Evolutionary conservation across 371 early-diverging fungal species (phyloP).

Genomic region (Blakeslea trispora): DNA sequence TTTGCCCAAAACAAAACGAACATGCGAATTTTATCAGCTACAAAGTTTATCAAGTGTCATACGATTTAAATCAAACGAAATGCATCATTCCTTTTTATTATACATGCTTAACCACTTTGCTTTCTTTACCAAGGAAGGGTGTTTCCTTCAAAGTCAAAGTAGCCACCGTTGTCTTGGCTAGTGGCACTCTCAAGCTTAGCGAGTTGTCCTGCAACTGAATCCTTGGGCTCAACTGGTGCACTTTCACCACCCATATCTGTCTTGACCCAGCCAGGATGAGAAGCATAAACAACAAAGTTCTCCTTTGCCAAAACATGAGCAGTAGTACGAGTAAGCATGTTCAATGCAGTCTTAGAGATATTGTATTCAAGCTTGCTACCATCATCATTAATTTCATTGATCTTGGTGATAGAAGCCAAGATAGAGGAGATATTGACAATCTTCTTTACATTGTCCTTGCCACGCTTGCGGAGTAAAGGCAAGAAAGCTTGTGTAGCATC

Average conservation of each 20-base stretch:
- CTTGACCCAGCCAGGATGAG: constrained; percentile 41
- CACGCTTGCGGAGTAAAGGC: constrained; percentile 25
- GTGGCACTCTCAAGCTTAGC: constrained; percentile 20
- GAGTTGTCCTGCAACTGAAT: constrained; percentile 33
- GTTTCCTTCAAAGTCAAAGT: constrained; percentile 10
- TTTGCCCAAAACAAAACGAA: too few species aligned
- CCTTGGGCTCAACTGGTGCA: constrained; percentile 20
- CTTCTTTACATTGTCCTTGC: constrained; percentile 14
- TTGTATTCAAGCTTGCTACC: constrained; percentile 17
- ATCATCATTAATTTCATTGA: not conserved
- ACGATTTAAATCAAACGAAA: too few species aligned
- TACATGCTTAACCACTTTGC: too few species aligned
- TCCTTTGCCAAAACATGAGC: constrained; percentile 23
- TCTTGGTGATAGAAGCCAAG: constrained; percentile 18
- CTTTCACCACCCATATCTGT: constrained; percentile 32
- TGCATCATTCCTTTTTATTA: too few species aligned
- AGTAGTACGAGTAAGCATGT: constrained; percentile 26
- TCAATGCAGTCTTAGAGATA: constrained; percentile 36
- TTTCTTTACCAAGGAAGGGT: constrained; percentile 11
- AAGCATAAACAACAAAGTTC: constrained; percentile 22
- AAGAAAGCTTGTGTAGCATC: constrained; percentile 24
- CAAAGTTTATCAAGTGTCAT: too few species aligned
- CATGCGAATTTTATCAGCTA: too few species aligned
- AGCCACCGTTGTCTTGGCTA: constrained; percentile 26
- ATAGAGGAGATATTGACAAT: constrained; percentile 38